Percentiles rank a stretch among this genome's conserved stretches.
These are phyloP conservation scores for Candolleomyces aberdarensis DNA, from an alignment of 768 basidiomycete species.

Conservation along the genomic window DNA sequence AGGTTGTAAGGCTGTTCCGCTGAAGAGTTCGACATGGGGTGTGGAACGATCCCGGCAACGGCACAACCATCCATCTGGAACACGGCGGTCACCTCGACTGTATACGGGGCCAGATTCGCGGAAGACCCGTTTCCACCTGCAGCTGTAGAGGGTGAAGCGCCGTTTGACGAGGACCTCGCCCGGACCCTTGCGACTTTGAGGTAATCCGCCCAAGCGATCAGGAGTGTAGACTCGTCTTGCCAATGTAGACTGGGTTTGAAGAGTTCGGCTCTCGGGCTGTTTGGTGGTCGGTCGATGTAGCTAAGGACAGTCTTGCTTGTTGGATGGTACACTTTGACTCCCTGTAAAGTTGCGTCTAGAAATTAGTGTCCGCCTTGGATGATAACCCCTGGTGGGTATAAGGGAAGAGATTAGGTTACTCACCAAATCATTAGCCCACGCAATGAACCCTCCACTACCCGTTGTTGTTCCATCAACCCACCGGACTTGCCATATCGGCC, in stretches of 20 bases:
- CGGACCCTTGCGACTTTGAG: slow-evolving; percentile 88
- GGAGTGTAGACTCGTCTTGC: slow-evolving; percentile 88
- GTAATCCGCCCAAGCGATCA: slow-evolving; percentile 92
- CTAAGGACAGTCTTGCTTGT: slow-evolving; percentile 73
- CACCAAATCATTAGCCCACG: slow-evolving; percentile 94
- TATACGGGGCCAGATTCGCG: slow-evolving; percentile 52
- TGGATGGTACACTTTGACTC: slow-evolving; percentile 92
- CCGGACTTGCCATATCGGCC: slow-evolving; percentile 88
- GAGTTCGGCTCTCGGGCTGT: slow-evolving; percentile 88
- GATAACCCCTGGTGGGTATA: no score
- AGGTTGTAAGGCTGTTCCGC: background rate
- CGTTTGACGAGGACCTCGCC: slow-evolving; percentile 30
- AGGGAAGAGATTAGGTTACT: no score
- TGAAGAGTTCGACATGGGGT: slow-evolving; percentile 42
- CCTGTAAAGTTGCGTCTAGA: no score
- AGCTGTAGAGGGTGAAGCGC: slow-evolving; percentile 27
- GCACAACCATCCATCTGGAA: slow-evolving; percentile 89
- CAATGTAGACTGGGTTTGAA: slow-evolving; percentile 92
- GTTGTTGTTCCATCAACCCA: slow-evolving; percentile 44
- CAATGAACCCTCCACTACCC: slow-evolving; percentile 68
- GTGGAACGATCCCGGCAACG: slow-evolving; percentile 87
- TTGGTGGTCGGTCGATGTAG: slow-evolving; percentile 77
- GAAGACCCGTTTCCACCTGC: slow-evolving; percentile 35
- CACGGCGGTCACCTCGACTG: slow-evolving; percentile 87
- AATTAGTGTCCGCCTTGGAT: no score